Evolutionary conservation across 164 flowering plant species (phyloP), one percentile per base, ranked within the genome.

Genomic region (Magnolia officinalis): DNA sequence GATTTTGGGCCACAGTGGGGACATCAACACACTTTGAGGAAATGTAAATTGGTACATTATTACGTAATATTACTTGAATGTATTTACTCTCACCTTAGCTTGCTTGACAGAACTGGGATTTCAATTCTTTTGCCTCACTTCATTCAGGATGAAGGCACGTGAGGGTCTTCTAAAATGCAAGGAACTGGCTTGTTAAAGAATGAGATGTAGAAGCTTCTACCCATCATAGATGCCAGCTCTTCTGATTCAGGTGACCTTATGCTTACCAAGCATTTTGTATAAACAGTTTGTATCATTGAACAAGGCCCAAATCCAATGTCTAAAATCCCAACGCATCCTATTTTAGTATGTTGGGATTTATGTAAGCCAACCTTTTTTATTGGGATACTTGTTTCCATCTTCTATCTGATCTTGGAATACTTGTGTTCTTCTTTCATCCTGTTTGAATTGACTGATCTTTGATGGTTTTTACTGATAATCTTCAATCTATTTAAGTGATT

Each of bases 21-120:
- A 96, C 82, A 96, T 96, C 69, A 96, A 96, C 81, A 96, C 99
- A 11, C 97, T 96, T 52, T 86, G 96, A 58, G 99, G 99, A 82
- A 96, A 96, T 80, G 91, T 91, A 13, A 96, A 96, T 80, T 96
- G 99, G 99, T 96, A 87, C 61, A 83, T 76, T 74, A 72, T 73
- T 72, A 31, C 71, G 19, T 67, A 67, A 13, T 31, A 31, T 67
- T 2, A 98, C 84, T 96, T 97, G 99, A 98, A 92, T 24, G 49
- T 67, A 51, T 50, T 51, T 23, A 24, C 70, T 20, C 8, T 76
- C 45, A 72, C 83, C 97, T 61, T 18, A 19, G 55, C 71, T 4
- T 29, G 19, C 13, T 67, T 10, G 45, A 67, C 71, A 31, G 20
- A 24, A 29, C 29, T 10, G 29, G 20, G 51, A 98, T 80, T 97